phyloP scores from a whole-genome alignment of 306 rosid genomes.

The Gleditsia sinensis region DNA sequence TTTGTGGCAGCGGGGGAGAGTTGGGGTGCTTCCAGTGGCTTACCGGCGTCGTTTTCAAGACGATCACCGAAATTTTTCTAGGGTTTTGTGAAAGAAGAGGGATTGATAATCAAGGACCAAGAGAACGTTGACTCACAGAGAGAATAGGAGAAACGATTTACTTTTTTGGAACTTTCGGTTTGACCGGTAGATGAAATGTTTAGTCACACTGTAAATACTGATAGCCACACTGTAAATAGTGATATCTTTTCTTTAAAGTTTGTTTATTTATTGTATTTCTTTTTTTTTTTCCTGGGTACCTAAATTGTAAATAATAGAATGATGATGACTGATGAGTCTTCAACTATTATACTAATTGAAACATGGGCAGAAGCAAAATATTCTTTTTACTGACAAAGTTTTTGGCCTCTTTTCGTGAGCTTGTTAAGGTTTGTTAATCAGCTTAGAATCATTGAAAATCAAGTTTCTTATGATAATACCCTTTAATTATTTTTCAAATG shows the following conservation, averaged over 20 bases:
- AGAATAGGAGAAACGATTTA: background rate
- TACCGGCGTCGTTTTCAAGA: slow-evolving; percentile 26
- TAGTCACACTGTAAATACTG: slow-evolving; percentile 5
- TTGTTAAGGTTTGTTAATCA: too few relatives aligned
- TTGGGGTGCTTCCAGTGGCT: slow-evolving; percentile 50
- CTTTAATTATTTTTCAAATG: too few relatives aligned
- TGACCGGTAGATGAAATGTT: slow-evolving; percentile 39
- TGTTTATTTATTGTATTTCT: too few relatives aligned
- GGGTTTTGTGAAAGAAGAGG: background rate
- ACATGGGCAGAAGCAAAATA: background rate
- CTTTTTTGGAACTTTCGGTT: slow-evolving; percentile 25
- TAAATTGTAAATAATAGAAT: background rate
- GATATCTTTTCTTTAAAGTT: background rate
- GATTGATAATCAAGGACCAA: background rate
- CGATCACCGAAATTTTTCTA: slow-evolving; percentile 4
- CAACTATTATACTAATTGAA: too few relatives aligned
- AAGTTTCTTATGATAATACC: background rate
- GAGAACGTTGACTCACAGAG: slow-evolving; percentile 36
- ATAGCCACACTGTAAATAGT: slow-evolving; percentile 16
- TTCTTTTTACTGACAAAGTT: background rate
- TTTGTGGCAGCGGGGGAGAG: slow-evolving; percentile 2
- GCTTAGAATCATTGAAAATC: background rate
- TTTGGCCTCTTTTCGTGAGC: background rate
- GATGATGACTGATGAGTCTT: background rate
- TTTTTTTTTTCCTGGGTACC: background rate